Evolutionary conservation across 139 green algal genomes (phyloP).

Genomic region (Chlamydomonas incerta): DNA sequence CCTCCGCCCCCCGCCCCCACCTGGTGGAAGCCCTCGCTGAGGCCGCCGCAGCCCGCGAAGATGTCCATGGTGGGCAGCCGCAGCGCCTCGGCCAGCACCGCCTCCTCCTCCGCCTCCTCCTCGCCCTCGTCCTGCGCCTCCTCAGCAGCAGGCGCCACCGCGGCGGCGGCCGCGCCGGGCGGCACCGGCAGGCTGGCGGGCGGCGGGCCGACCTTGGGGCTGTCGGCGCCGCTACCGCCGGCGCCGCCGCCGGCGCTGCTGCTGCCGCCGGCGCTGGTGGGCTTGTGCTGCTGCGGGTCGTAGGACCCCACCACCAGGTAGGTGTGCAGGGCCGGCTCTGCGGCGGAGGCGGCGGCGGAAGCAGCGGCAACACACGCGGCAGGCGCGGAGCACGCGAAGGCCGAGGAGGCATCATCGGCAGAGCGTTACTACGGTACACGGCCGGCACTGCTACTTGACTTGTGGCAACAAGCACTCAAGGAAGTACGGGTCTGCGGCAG

Average conservation of each 20-base stretch:
- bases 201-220: no score
- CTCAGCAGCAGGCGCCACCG: not conserved
- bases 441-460: no score
- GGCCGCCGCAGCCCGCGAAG: conserved; percentile 95
- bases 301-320: conserved; percentile 65
- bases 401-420: no score
- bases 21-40: conserved; percentile 96
- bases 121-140: not conserved
- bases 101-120: conserved; percentile 20
- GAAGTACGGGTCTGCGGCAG: no score
- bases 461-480: no score
- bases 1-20: no score
- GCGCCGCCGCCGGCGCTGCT: conserved; percentile 48
- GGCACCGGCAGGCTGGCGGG: no score
- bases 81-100: conserved; percentile 6
- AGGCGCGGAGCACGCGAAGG: no score
- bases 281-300: conserved; percentile 53
- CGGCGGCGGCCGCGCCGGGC: no score
- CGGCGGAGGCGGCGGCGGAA: no score
- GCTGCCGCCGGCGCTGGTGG: conserved; percentile 64
- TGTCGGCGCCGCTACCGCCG: conserved; percentile 31
- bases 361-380: no score
- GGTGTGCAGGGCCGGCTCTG: conserved; percentile 24
- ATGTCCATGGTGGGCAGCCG: conserved; percentile 91
- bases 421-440: no score